Evolutionary conservation across 148 eudicot species (phyloP), one percentile per base, ranked within the genome.

Genomic region (Vaccinium corymbosum): DNA sequence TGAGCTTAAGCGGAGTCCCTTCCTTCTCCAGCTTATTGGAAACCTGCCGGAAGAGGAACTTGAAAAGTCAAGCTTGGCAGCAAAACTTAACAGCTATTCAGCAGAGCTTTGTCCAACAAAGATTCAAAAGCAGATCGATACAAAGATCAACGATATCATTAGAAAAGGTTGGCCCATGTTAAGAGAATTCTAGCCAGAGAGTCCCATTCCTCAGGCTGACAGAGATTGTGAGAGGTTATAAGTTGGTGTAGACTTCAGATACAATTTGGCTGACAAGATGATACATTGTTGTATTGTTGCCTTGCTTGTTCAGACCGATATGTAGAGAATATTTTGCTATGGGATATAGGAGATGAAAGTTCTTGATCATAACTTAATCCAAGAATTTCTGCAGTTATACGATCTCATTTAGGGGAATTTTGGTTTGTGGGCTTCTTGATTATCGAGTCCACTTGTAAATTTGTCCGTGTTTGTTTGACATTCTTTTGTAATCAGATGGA

Each of bases 131-230:
- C 94, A 89, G 81, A 90, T 94, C 32, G 95, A 97, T 88, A 86
- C 91, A 38, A 97, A 91, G 92, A 90, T 97, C 84, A 89, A 90
- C 29, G 94, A 93, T 64, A 97, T 97, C 71, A 76, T 93, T 48
- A 89, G 88, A 85, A 97, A 89, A 88, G 99, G 99, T 83, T 97
- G 98, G 99, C 99, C 99, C 42, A 88, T 94, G 82, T 87, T 97
- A 82, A 90, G 88, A 86, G 95, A 91, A 12, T 78, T 94, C 22
- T 96, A 94, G 87, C 55, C 77, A 71, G 49, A 64, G 75, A 55
- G 51, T 61, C 38, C 62, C 38, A 35, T 84, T 73, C 35, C 53
- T 22, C 79, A 32, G 16, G 11, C n/a, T 61, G 38, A 51, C 55
- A 76, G 15, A n/a, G 19, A 59, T 81, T 42, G 6, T 17, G 9